Evolutionary conservation across 371 early-diverging fungal species (phyloP).

Genomic region (Mucor mucedo): DNA sequence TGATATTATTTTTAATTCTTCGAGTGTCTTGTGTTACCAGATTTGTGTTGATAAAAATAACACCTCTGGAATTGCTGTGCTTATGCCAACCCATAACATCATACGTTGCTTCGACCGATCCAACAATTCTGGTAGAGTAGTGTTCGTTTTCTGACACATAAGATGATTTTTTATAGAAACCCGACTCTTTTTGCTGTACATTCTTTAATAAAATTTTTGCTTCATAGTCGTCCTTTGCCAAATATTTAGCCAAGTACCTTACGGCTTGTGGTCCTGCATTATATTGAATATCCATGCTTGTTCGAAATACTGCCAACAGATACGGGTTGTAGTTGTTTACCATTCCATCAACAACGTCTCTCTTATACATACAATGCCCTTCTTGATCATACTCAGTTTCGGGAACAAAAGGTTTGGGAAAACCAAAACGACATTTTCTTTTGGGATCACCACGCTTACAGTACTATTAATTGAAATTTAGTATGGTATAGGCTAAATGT

Average conservation of each 20-base stretch:
- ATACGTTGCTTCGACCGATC: conserved; percentile 9
- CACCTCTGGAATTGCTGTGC: not conserved
- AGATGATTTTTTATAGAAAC: conserved; percentile 1
- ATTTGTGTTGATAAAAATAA: not conserved
- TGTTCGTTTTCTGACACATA: not conserved
- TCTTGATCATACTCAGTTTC: too few species aligned
- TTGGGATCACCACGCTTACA: too few species aligned
- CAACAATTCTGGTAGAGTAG: not conserved
- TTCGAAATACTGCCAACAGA: conserved; percentile 2
- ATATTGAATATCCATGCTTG: conserved; percentile 18
- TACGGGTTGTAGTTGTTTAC: conserved; percentile 14
- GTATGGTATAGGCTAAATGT: too few species aligned
- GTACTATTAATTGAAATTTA: too few species aligned
- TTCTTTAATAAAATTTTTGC: not conserved
- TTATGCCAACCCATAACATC: conserved; percentile 6
- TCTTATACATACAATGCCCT: not conserved
- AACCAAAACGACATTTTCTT: too few species aligned
- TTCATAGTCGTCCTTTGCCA: conserved; percentile 11
- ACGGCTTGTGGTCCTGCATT: conserved; percentile 5
- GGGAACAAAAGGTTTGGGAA: too few species aligned
- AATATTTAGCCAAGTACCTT: conserved; percentile 13
- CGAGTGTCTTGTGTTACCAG: not conserved
- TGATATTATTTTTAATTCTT: not conserved
- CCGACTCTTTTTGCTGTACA: not conserved
- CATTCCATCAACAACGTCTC: not conserved